Conservation (phyloP, 2,329 filamentous ascomycete genomes). For the Cladosporium austrohemisphaericum region DNA sequence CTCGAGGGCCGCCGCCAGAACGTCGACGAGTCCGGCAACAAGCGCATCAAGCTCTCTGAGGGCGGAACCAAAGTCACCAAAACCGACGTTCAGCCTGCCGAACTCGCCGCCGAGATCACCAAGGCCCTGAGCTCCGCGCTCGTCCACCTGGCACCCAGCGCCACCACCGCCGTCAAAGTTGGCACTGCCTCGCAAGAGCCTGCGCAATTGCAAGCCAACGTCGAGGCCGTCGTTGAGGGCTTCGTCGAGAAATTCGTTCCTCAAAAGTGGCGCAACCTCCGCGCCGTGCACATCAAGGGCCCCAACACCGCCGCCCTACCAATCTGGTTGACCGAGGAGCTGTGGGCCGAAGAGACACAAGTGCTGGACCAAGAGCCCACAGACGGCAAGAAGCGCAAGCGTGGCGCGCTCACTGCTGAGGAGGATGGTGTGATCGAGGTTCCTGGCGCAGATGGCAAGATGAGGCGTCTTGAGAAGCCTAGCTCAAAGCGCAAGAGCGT, state of each 20-base stretch:
- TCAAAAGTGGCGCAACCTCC: constrained; percentile 82
- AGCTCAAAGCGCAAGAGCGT: constrained; percentile 21
- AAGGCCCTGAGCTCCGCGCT: constrained; percentile 73
- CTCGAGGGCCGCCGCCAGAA: constrained; percentile 55
- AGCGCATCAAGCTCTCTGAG: constrained; percentile 41
- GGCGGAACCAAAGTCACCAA: constrained; percentile 38
- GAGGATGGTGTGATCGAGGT: constrained; percentile 28
- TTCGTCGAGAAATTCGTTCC: constrained; percentile 77
- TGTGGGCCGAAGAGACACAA: constrained; percentile 72
- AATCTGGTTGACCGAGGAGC: constrained; percentile 89
- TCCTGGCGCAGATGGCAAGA: constrained; percentile 33
- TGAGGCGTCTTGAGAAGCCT: constrained; percentile 29
- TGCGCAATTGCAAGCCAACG: constrained; percentile 75
- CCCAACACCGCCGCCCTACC: constrained; percentile 83
- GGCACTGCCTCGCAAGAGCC: constrained; percentile 71
- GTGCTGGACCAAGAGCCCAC: constrained; percentile 55
- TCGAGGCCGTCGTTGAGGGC: constrained; percentile 64
- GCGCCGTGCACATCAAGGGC: constrained; percentile 84
- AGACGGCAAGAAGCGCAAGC: constrained; percentile 32
- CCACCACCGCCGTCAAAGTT: constrained; percentile 76
- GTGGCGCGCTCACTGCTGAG: constrained; percentile 25
- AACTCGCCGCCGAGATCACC: constrained; percentile 76
- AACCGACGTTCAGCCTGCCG: constrained; percentile 54
- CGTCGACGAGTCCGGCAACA: constrained; percentile 51
- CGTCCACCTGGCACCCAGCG: constrained; percentile 72